Base-by-base conservation (phyloP, 163 green algal species). In the Scenedesmus sp. region DNA sequence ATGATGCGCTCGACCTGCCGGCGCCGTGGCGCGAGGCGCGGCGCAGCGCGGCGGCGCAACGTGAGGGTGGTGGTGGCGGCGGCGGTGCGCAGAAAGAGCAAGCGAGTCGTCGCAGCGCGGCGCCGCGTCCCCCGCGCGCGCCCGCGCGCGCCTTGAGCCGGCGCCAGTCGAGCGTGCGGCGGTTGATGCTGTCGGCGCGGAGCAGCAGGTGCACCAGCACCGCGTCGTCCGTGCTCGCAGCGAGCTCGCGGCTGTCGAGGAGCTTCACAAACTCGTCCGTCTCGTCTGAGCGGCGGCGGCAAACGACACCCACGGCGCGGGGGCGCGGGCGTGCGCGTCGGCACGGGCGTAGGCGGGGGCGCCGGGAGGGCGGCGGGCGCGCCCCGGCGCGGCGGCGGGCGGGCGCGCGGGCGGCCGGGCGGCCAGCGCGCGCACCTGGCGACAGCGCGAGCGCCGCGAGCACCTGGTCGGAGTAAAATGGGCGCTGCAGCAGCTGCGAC, bases 121-220 rank as follows among this genome's bases (percentile, higher is more conserved):
- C 47, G 14, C 47, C 14, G 14, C 47, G 47, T n/a, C n/a, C 6
- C 4, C 17, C 56, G n/a, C 26, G 20, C 4, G n/a, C 56, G 20
- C 56, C 18, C 3, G 31, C 5, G 1, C 70, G 11, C 48, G 74
- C 73, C 60, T 73, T 81, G 33, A 81, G 60, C 11, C 50, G 31
- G 26, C 73, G 29, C 73, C 73, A 81, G 50, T 81, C 33, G 4
- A 66, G 24, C 5, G 10, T 33, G 24, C 36, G 47, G 17, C 73
- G 39, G 73, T 74, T 81, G 60, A 75, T 82, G 75, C 54, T 70
- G 75, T 73, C 70, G 1, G 60, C 45, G 26, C 70, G 45, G 48
- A 89, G 78, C 62, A 91, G 79, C 60, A 91, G 71, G 79, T 91
- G 86, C 24, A 63, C 33, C 45, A 91, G 62, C 17, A 84, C 85